Conservation (phyloP, 371 early-diverging fungal species). For the Gilbertella persicaria region DNA sequence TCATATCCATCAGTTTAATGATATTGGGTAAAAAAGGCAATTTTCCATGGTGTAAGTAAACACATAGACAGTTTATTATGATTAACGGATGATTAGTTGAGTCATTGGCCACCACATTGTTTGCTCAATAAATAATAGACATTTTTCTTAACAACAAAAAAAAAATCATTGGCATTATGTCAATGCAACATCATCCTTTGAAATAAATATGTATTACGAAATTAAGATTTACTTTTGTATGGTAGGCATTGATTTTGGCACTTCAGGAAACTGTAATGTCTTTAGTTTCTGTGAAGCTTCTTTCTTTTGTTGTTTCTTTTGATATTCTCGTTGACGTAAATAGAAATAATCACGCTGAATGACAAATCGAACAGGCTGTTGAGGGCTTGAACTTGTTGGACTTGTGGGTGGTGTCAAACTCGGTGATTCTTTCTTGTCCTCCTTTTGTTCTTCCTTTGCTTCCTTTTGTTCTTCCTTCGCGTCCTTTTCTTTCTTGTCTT, state of each 20-base stretch:
- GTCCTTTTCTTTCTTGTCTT: slow-evolving; percentile 15
- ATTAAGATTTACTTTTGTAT: not conserved
- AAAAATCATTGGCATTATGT: too few relatives aligned
- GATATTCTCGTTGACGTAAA: slow-evolving; percentile 52
- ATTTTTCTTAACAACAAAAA: too few relatives aligned
- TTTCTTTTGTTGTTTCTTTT: slow-evolving; percentile 45
- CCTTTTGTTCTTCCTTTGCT: slow-evolving; percentile 6
- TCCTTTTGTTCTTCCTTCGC: slow-evolving; percentile 23
- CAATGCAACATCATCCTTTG: too few relatives aligned
- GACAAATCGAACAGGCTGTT: slow-evolving; percentile 43
- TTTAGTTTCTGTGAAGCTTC: slow-evolving; percentile 47
- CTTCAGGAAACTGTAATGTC: slow-evolving; percentile 53
- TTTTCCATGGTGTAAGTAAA: slow-evolving; percentile 49
- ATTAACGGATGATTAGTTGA: slow-evolving; percentile 13
- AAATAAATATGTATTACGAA: too few relatives aligned
- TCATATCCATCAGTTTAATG: slow-evolving; percentile 37
- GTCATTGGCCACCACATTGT: slow-evolving; percentile 17
- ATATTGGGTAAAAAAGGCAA: slow-evolving; percentile 42
- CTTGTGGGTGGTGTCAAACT: slow-evolving; percentile 4
- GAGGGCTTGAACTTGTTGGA: slow-evolving; percentile 11
- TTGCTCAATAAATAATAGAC: too few relatives aligned
- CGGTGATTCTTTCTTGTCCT: slow-evolving; percentile 6
- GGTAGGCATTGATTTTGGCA: slow-evolving; percentile 36
- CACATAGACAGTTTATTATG: not conserved
- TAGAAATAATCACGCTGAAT: slow-evolving; percentile 60